Percentiles rank a stretch among this genome's conserved stretches.
Evolutionary conservation across 768 basidiomycete genomes (phyloP).

Genomic region (Daedaleopsis sinensis): DNA sequence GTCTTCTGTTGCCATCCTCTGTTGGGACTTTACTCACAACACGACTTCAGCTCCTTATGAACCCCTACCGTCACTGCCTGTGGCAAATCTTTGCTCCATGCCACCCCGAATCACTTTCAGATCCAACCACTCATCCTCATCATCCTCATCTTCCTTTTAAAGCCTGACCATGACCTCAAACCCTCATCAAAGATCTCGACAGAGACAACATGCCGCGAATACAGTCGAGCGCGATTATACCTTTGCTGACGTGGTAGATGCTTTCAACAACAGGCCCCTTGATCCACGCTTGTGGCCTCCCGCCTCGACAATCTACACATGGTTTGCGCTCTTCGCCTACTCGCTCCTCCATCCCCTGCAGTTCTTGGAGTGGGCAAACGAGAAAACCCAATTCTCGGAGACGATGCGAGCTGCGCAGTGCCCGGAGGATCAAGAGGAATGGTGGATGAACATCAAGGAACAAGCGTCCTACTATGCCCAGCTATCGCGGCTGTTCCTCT

Average conservation of each 20-base stretch:
- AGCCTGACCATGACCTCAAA: no score
- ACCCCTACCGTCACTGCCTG: no score
- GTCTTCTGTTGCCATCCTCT: no score
- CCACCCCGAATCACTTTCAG: no score
- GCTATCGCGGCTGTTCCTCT: not conserved
- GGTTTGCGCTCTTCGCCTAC: not conserved
- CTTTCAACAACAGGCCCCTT: not conserved
- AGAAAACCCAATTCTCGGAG: not conserved
- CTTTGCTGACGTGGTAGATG: slow-evolving; percentile 1
- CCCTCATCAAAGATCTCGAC: no score
- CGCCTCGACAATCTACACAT: not conserved
- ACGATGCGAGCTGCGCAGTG: not conserved
- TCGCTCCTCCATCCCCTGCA: not conserved
- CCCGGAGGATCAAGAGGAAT: not conserved
- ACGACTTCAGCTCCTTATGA: no score
- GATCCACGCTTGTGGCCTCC: not conserved
- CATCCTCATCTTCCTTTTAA: no score
- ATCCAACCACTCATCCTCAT: no score
- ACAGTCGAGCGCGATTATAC: not conserved
- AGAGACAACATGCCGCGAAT: no score
- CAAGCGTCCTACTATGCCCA: not conserved
- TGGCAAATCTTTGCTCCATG: no score
- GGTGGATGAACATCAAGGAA: not conserved
- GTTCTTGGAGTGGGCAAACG: not conserved
- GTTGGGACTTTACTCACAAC: no score